A percentile compares a stretch with the other conserved stretches of the same genome.
Conservation (phyloP, 768 basidiomycete genomes). For the Lactarius hatsudake region DNA sequence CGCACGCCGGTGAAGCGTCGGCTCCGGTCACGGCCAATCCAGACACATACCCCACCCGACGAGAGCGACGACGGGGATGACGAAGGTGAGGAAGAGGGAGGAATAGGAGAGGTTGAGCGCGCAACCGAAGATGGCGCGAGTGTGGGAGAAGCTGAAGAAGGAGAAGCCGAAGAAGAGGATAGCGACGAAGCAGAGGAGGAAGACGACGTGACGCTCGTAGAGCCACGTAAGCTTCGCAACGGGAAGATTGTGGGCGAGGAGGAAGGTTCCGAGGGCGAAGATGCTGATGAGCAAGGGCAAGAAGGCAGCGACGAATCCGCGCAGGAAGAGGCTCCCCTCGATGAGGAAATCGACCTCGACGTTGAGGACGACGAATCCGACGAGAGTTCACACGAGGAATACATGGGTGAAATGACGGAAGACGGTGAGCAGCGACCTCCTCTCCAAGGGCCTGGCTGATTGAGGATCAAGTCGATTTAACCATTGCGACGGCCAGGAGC, state of each 20-base stretch:
- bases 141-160: slow-evolving; percentile 40
- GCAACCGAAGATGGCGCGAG: slow-evolving; percentile 42
- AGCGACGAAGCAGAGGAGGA: slow-evolving; percentile 39
- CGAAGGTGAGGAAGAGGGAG: slow-evolving; percentile 40
- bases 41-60: slow-evolving; percentile 50
- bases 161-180: slow-evolving; percentile 40
- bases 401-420: slow-evolving; percentile 50
- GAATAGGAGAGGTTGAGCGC: slow-evolving; percentile 39
- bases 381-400: slow-evolving; percentile 38
- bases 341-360: slow-evolving; percentile 34
- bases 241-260: slow-evolving; percentile 35
- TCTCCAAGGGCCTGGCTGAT: slow-evolving; percentile 16
- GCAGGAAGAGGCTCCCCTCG: slow-evolving; percentile 34
- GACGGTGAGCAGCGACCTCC: slow-evolving; percentile 49
- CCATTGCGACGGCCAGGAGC: slow-evolving; percentile 79
- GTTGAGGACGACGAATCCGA: slow-evolving; percentile 32
- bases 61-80: slow-evolving; percentile 66
- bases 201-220: slow-evolving; percentile 34
- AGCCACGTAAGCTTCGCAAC: slow-evolving; percentile 28
- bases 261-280: slow-evolving; percentile 32
- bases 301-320: slow-evolving; percentile 26
- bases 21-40: slow-evolving; percentile 50
- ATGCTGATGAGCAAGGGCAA: slow-evolving; percentile 32
- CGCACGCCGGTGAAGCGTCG: slow-evolving; percentile 63
- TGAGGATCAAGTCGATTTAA: slow-evolving; percentile 62